Base-by-base conservation (phyloP, 129 eudicot genomes). In the Chrysanthemum lavandulifolium region DNA sequence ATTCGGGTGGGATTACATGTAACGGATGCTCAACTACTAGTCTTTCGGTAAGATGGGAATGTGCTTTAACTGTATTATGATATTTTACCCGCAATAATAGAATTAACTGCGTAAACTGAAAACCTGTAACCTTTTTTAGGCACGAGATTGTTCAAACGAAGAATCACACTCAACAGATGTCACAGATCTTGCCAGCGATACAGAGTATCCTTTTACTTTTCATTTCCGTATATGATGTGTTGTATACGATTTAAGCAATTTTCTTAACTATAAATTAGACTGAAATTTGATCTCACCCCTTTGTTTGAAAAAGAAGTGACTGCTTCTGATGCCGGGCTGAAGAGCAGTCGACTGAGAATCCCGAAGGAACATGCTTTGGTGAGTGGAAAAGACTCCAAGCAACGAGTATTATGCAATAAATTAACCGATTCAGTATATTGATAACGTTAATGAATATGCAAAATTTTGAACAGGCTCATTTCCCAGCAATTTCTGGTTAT, bases 1-100 rank as follows among this genome's bases (percentile, higher is more conserved):
- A 87, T 65, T 73, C 79, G 71, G 92, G 89, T 43, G 92, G 89
- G 40, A 73, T 87, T 25, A 79, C 77, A 67, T 87, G 92, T 76
- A 62, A 76, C 76, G 83, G 79, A 19, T 87, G 92, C 77, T 79
- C 85, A 56, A 65, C 57, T 74, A 50, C 49, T 2, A 73, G 76
- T 55, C 65, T 78, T 52, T 19, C 52, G 84, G 92, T 84, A 79
- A 67, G 81, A 57, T 45, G 70, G 66, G 68, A 48, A 75, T 36
- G 13, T 16, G n/a, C 54, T 65, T 43, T 67, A 4, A 40, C 45
- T 40, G 45, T 40, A 40, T 40, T 69, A 3, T 69, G 13, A 12
- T 54, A 29, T 72, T n/a, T 10, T 40, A 40, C 47, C 47, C 47
- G 2, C 47, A 40, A 40, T 40, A 40, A 40, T 40, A 40, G 47